Conservation (phyloP, 225 moss, liverwort and hornwort species). For the Neckera pumila region DNA sequence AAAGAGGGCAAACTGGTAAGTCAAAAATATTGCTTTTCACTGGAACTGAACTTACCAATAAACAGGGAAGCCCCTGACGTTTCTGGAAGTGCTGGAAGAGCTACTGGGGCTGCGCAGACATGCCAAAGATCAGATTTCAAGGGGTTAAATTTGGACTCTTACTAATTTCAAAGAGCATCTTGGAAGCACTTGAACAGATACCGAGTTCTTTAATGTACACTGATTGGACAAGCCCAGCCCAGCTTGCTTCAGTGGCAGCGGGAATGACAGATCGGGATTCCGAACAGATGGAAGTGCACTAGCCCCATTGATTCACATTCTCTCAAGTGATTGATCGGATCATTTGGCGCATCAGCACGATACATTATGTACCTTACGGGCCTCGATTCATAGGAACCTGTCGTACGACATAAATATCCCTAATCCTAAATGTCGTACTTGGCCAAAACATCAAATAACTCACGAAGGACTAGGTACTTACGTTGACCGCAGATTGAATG, state of each 20-base stretch:
- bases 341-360: neutral
- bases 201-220: neutral
- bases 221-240: neutral
- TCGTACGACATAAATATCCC: neutral
- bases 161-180: neutral
- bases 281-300: neutral
- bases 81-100: slow-evolving; percentile 46
- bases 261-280: neutral
- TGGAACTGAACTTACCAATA: slow-evolving; percentile 15
- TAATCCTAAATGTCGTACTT: neutral
- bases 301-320: neutral
- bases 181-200: neutral
- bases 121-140: slow-evolving; percentile 1
- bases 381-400: neutral
- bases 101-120: slow-evolving; percentile 43
- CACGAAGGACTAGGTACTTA: neutral
- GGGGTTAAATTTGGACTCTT: neutral
- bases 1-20: neutral
- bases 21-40: neutral
- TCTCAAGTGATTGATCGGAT: neutral
- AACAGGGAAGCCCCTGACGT: slow-evolving; percentile 11
- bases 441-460: neutral
- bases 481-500: slow-evolving; percentile 36
- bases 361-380: neutral
- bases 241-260: neutral